Base-by-base conservation (phyloP, 495 filamentous ascomycete species). In the Lophium mytilinum region DNA sequence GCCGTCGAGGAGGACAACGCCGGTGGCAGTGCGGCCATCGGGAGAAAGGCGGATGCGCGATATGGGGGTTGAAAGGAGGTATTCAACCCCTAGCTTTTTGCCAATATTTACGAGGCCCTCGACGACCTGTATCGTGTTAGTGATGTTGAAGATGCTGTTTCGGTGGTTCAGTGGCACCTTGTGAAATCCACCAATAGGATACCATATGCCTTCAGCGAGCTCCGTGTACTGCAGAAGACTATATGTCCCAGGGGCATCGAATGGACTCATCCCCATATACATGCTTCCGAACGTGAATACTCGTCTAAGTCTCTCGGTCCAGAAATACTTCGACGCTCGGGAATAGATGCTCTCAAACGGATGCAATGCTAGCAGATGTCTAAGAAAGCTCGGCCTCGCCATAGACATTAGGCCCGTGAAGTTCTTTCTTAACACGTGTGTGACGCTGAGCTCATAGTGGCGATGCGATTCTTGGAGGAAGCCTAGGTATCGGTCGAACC, bases 221-320 rank as follows among this genome's bases (percentile, higher is more conserved):
- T 88, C 85, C 9, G 83, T 84, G 68, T 88, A 88, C 65, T 87
- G 85, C 41, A 87, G 71, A 60, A 88, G 71, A 30, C 77, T 81
- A 71, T 87, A 88, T 18, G 85, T 88, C 1, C 80, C 83, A 6
- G 85, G 85, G 0, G 85, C 85, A 55, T 86, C 82, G 67, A 83
- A 88, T 1, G 85, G 85, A 56, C 73, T 78, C 85, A 88, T 88
- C 0, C 85, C 85, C 76, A 88, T 82, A 62, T 88, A 88, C 85
- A 88, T 88, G 57, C 81, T 86, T 33, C 80, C 83, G 66, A 88
- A 88, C 9, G 84, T 87, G 61, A 87, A 86, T 0, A 82, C 83
- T 12, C 84, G 68, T 45, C 83, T 71, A 65, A 87, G 64, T 55
- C 83, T 71, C 62, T 87, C 83, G 1, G 82, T 83, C 70, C 73